These are phyloP conservation scores for Spergularia marina DNA, from an alignment of 148 eudicot genomes.

Conservation along the genomic window DNA sequence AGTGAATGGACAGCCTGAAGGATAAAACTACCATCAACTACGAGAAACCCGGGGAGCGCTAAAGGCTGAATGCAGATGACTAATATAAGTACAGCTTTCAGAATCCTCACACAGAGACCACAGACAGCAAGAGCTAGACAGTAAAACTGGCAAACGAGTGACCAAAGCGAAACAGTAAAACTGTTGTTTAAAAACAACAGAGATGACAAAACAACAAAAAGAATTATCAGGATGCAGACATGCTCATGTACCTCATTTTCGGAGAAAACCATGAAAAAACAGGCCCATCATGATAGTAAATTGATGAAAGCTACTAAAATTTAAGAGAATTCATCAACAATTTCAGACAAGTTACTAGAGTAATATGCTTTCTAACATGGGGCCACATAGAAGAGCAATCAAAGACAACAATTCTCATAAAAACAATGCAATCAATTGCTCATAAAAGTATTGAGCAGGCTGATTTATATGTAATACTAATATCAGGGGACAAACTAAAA, in stretches of 20 bases:
- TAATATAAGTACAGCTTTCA: neutral
- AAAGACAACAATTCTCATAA: neutral
- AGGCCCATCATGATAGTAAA: conserved; percentile 7
- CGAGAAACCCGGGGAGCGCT: neutral
- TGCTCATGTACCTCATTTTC: conserved; percentile 19
- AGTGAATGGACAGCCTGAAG: neutral
- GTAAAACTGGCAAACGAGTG: neutral
- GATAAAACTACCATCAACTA: conserved; percentile 1
- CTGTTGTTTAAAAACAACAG: neutral
- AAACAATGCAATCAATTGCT: conserved; percentile 23
- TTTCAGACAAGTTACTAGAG: neutral
- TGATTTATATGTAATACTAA: neutral
- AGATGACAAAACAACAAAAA: neutral
- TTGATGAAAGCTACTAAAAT: conserved; percentile 7
- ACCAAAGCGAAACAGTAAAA: neutral
- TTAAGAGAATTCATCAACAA: neutral
- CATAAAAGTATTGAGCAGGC: conserved; percentile 5
- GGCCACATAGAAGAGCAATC: conserved; percentile 16
- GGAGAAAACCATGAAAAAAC: conserved; percentile 1
- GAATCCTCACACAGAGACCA: neutral
- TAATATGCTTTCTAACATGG: conserved; percentile 4
- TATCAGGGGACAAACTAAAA: conserved; percentile 26
- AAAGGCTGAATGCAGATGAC: neutral
- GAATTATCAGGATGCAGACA: neutral
- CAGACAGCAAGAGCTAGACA: neutral